Evolutionary conservation across 331 rosid genomes (phyloP), one percentile per base, ranked within the genome.

Genomic region (Rhamnella rubrinervis): DNA sequence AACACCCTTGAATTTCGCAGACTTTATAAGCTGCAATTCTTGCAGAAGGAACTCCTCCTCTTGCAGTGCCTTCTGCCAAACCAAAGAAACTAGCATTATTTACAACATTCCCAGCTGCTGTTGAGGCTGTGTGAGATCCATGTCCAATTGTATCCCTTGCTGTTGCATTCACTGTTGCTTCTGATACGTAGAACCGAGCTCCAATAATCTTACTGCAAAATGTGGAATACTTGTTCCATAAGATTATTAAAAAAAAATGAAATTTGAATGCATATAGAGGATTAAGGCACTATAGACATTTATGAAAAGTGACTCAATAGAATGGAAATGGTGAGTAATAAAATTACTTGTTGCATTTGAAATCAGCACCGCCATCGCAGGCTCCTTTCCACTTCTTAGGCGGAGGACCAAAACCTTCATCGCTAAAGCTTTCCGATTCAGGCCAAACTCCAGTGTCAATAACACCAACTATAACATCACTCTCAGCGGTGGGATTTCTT

Each of bases 391-490:
- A 86, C 37, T 76, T 83, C 16, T 63, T 76, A 3, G 76, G 85
- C 77, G 78, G 70, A 19, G 84, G 85, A 31, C 91, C 78, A 50
- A 73, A 71, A 56, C 89, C 84, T 51, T 73, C 8, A 17, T 82
- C 87, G 0, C 47, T 78, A 23, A 87, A 82, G 66, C 89, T 82
- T 5, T 82, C 77, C 0, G 80, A 75, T 41, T 78, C 81, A 0
- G 81, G 87, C 83, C 89, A 87, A n/a, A 84, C 75, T 73, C 86
- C 92, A 25, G 37, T 59, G 63, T 85, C 87, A 19, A 82, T 14
- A 0, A 75, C 77, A 21, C 89, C 92, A 31, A 87, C 41, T 13
- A 84, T 66, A n/a, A 58, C 15, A 35, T 77, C 81, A 70, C 84
- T 77, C 61, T 84, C 84, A n/a, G 19, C 44, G 0, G 56, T 20